Evolutionary conservation across 352 stramenopile genomes (phyloP), one percentile per base, ranked within the genome.

Genomic region (Pythium graminicola): DNA sequence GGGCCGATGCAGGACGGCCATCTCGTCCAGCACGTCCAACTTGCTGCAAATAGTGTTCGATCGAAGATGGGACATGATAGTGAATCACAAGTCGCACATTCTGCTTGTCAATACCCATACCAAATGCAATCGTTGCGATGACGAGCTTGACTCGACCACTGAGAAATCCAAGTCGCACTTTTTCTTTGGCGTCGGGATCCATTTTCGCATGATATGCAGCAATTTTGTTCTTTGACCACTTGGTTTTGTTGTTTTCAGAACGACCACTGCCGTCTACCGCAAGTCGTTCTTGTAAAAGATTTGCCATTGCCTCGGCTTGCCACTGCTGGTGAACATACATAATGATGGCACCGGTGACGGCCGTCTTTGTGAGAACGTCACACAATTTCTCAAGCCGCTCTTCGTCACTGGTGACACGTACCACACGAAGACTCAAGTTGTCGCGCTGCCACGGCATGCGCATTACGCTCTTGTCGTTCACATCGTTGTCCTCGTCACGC

Each of bases 11-110:
- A n/a, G 52, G 28, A 40, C 95, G 89, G 0, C 95, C 95, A 63
- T 99, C 95, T 33, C 96, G 76, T 28, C 96, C 96, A 27, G 96
- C 96, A 47, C 96, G 82, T 5, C 96, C 96, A 42, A 98, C 89
- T 60, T 99, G 94, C 72, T 98, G 95, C 46, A 98, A 97, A 69
- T 99, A 99, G 61, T 98, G 94, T 38, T 97, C 98, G n/a, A 99
- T 91, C 29, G 89, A 98, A 33, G 86, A 88, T 5, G 97, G 95
- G 55, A 98, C 80, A 55, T 97, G 89, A 67, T 97, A 98, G 67
- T 99, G 97, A 29, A 99, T 88, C 6, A 99, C 97, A 58, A 96
- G 98, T 5, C 84, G 78, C 20, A 99, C 90, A 72, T 99, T 96
- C 39, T 88, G 79, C 65, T 98, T 99, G 75, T 99, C 95, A 50